Conservation (phyloP, 768 basidiomycete genomes). For the Hericium erinaceus region DNA sequence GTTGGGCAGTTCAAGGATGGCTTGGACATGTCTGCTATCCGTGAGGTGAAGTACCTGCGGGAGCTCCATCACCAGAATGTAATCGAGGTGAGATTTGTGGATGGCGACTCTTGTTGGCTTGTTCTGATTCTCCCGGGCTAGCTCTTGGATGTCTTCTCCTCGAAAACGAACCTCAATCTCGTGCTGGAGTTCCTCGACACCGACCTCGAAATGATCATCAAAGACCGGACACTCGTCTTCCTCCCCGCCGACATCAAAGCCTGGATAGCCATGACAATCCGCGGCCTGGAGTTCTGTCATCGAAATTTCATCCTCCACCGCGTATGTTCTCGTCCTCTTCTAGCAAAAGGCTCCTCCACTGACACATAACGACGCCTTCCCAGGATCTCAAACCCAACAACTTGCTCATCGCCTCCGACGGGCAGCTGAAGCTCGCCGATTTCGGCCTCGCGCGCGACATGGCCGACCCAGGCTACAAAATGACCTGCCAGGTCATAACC, state of each 20-base stretch:
- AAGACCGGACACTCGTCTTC: slow-evolving; percentile 87
- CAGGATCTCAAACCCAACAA: slow-evolving; percentile 99
- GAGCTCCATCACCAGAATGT: slow-evolving; percentile 92
- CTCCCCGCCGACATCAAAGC: slow-evolving; percentile 94
- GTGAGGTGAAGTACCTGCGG: slow-evolving; percentile 94
- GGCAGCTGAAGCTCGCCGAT: slow-evolving; percentile 94
- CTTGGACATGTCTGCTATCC: slow-evolving; percentile 96
- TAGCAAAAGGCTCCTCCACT: no score
- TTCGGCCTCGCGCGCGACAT: slow-evolving; percentile 97
- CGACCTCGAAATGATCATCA: slow-evolving; percentile 95
- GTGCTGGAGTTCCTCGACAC: slow-evolving; percentile 95
- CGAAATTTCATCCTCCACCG: slow-evolving; percentile 90
- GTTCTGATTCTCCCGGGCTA: slow-evolving; percentile 22
- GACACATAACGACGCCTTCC: neutral
- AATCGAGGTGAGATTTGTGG: slow-evolving; percentile 55
- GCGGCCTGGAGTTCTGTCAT: slow-evolving; percentile 98
- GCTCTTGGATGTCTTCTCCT: slow-evolving; percentile 95
- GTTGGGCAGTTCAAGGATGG: slow-evolving; percentile 96
- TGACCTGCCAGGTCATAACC: slow-evolving; percentile 98
- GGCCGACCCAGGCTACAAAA: slow-evolving; percentile 89
- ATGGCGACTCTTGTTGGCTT: neutral
- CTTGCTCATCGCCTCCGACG: slow-evolving; percentile 83
- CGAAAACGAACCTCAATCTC: slow-evolving; percentile 92
- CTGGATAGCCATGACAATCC: slow-evolving; percentile 98
- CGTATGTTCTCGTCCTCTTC: slow-evolving; percentile 33